Evolutionary conservation across 768 basidiomycete species (phyloP), one percentile per base, ranked within the genome.

Genomic region (Pleurotus djamor): DNA sequence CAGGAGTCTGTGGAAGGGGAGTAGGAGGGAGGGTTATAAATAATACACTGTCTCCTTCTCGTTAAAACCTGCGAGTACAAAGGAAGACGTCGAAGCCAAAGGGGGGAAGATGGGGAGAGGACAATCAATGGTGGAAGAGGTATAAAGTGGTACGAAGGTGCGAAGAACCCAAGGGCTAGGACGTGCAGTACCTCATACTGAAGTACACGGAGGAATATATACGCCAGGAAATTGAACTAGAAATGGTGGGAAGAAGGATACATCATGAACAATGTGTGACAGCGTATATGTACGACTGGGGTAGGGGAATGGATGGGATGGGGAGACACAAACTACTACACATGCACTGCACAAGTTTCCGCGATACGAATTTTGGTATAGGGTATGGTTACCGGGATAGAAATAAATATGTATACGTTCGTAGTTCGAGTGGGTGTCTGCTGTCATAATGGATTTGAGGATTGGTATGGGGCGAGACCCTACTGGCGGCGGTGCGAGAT

Each of bases 281-380:
- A 28, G 33, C 33, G 28, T 32, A n/a, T 56, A 56, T 56, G 54
- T 56, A 56, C 54, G 54, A 56, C 9, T 41, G 38, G 38, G 9
- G 21, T 28, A 54, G 52, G 52, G 41, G 41, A n/a, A 43, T 43
- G 41, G 41, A n/a, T 54, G 38, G 36, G 37, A 56, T 56, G 54
- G 37, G 44, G 52, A 54, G 54, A 44, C 54, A 38, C 21, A 44
- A 35, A 56, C 54, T 17, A 56, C 54, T 37, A 56, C 54, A 54
- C 16, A 56, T 56, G n/a, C 21, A 17, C 38, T 36, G 38, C 16
- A 56, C 21, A 28, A 28, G 21, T 28, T 28, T 28, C 38, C n/a
- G 21, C 34, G 49, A 50, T 50, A 50, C 49, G 49, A 50, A 50
- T 50, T 56, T 56, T 56, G 54, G 54, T 56, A 56, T 56, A 56